These are phyloP conservation scores for Spencermartinsiella europaea DNA, from an alignment of 805 yeast genomes.

Conservation along the genomic window DNA sequence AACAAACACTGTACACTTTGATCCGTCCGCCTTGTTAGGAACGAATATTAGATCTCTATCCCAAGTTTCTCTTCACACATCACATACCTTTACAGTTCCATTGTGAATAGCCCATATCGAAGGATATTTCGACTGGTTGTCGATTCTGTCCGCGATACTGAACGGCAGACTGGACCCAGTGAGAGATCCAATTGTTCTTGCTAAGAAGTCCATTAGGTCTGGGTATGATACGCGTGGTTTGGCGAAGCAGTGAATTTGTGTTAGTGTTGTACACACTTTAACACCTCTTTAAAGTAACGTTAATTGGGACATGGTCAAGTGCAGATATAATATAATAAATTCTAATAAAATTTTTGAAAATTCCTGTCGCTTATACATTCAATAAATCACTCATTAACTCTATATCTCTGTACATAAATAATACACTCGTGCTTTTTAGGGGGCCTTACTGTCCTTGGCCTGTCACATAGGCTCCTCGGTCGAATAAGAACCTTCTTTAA, in stretches of 20 bases:
- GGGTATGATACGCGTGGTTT: too few relatives aligned
- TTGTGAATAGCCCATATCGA: constrained; percentile 60
- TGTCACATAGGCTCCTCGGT: constrained; percentile 17
- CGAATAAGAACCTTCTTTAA: constrained; percentile 49
- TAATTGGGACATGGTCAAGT: too few relatives aligned
- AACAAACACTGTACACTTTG: constrained; percentile 60
- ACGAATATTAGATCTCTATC: background rate
- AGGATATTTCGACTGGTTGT: constrained; percentile 29
- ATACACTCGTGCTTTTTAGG: background rate
- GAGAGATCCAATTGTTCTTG: constrained; percentile 25
- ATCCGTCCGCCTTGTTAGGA: constrained; percentile 39
- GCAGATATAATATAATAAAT: too few relatives aligned
- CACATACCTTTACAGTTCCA: constrained; percentile 42
- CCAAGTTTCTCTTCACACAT: background rate
- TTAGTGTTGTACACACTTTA: too few relatives aligned
- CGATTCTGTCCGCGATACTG: constrained; percentile 24
- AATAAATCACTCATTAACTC: too few relatives aligned
- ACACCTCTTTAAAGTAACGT: too few relatives aligned
- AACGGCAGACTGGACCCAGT: constrained; percentile 29
- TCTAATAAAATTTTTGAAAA: too few relatives aligned
- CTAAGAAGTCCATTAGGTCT: constrained; percentile 29
- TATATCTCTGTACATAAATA: constrained; percentile 4
- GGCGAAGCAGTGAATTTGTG: too few relatives aligned
- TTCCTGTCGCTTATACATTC: too few relatives aligned
- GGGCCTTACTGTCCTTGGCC: background rate